Percentiles rank a stretch among this genome's conserved stretches.
Conservation (phyloP, 805 yeast species). For the Candida maris region DNA sequence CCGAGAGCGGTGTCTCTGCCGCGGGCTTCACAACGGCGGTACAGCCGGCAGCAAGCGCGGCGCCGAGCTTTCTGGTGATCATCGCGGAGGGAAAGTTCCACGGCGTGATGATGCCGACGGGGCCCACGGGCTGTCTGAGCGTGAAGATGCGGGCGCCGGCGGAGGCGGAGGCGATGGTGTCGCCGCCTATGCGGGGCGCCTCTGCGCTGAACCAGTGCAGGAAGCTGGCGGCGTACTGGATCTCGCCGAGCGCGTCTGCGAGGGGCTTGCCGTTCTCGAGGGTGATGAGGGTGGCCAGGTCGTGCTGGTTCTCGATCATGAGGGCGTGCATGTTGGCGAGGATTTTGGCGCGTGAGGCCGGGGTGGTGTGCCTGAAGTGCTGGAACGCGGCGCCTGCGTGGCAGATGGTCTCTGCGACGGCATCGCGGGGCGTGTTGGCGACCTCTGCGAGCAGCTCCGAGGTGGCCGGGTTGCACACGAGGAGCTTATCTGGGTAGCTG, state of each 20-base stretch:
- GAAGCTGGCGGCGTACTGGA: constrained; percentile 65
- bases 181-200: constrained; percentile 70
- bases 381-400: constrained; percentile 52
- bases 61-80: constrained; percentile 71
- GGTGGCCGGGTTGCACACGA: constrained; percentile 61
- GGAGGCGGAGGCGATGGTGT: constrained; percentile 51
- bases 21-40: constrained; percentile 77
- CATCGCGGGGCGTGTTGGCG: constrained; percentile 48
- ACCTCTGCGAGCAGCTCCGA: constrained; percentile 47
- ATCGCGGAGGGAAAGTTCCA: constrained; percentile 85
- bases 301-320: constrained; percentile 53
- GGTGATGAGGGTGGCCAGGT: constrained; percentile 61
- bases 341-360: constrained; percentile 52
- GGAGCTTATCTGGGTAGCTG: constrained; percentile 24
- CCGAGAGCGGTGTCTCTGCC: constrained; percentile 68
- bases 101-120: constrained; percentile 74
- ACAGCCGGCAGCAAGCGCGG: constrained; percentile 82
- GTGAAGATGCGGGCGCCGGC: constrained; percentile 49
- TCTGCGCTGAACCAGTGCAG: constrained; percentile 87
- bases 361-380: constrained; percentile 45
- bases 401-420: constrained; percentile 47
- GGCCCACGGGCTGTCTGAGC: constrained; percentile 71
- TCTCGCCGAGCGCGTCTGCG: constrained; percentile 69
- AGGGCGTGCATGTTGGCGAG: constrained; percentile 50
- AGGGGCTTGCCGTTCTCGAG: constrained; percentile 75